Evolutionary conservation across 371 early-diverging fungal species (phyloP).

Genomic region (Mortierella sp.): DNA sequence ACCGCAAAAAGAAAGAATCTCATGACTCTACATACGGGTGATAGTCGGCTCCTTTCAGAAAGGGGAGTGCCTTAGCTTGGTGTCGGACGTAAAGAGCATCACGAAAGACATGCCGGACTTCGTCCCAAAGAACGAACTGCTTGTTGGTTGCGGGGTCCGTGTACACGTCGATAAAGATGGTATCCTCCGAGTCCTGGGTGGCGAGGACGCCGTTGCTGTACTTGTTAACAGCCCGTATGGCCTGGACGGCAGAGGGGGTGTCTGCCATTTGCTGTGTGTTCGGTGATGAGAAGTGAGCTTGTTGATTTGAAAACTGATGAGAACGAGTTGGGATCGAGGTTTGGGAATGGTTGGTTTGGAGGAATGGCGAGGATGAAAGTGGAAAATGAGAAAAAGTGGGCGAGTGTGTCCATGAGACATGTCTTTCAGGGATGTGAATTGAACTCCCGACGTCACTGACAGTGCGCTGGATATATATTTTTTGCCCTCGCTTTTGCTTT

Average conservation of each 20-base stretch:
- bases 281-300: background rate
- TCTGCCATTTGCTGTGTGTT: background rate
- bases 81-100: background rate
- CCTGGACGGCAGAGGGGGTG: background rate
- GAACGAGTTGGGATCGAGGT: background rate
- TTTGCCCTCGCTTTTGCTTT: too few species aligned
- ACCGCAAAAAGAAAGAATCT: background rate
- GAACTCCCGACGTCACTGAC: too few species aligned
- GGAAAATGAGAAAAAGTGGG: too few species aligned
- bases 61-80: background rate
- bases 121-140: background rate
- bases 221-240: background rate
- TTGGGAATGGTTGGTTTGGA: too few species aligned
- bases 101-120: background rate
- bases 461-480: too few species aligned
- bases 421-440: too few species aligned
- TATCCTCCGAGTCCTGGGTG: background rate
- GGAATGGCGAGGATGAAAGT: too few species aligned
- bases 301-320: background rate
- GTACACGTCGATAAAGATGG: background rate
- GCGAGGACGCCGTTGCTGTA: background rate
- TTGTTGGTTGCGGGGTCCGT: background rate
- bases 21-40: background rate
- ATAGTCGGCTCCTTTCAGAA: background rate
- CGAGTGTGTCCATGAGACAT: too few species aligned